A percentile compares a stretch with the other conserved stretches of the same genome.
phyloP scores from a whole-genome alignment of 305 asterid genomes.

The Salvia sclarea region DNA sequence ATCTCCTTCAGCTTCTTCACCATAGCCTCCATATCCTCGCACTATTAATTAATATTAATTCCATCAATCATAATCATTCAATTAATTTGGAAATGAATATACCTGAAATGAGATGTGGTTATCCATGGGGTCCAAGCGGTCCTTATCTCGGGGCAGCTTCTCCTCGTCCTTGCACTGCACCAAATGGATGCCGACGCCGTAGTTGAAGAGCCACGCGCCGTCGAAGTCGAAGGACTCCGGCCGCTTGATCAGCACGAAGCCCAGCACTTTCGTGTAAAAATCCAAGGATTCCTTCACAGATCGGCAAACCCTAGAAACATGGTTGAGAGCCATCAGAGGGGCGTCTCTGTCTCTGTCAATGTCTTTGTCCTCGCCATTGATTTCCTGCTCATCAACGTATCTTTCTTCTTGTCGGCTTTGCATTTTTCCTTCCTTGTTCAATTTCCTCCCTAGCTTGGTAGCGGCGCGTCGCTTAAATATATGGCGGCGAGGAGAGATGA shows the following conservation, averaged over 20 bases:
- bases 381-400: not conserved
- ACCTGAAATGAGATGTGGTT: slow-evolving; percentile 77
- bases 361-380: not conserved
- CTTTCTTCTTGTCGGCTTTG: slow-evolving; percentile 6
- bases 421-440: slow-evolving; percentile 2
- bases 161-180: slow-evolving; percentile 51
- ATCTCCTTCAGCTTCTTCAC: slow-evolving; percentile 48
- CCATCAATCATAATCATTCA: too few relatives aligned
- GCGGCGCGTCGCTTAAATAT: not conserved
- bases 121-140: slow-evolving; percentile 66
- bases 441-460: not conserved
- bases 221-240: slow-evolving; percentile 67
- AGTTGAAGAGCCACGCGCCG: slow-evolving; percentile 88
- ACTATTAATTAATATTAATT: too few relatives aligned
- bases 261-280: slow-evolving; percentile 61
- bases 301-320: slow-evolving; percentile 66
- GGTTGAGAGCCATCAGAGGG: slow-evolving; percentile 72
- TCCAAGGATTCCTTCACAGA: slow-evolving; percentile 53
- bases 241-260: slow-evolving; percentile 58
- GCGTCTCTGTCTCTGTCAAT: not conserved
- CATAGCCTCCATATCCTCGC: slow-evolving; percentile 64
- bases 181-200: slow-evolving; percentile 74
- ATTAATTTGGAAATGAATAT: too few relatives aligned
- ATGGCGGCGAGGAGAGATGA: slow-evolving; percentile 28
- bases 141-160: slow-evolving; percentile 39